These are phyloP conservation scores for Lachancea mirantina DNA, from an alignment of 805 yeast genomes.

Conservation along the genomic window DNA sequence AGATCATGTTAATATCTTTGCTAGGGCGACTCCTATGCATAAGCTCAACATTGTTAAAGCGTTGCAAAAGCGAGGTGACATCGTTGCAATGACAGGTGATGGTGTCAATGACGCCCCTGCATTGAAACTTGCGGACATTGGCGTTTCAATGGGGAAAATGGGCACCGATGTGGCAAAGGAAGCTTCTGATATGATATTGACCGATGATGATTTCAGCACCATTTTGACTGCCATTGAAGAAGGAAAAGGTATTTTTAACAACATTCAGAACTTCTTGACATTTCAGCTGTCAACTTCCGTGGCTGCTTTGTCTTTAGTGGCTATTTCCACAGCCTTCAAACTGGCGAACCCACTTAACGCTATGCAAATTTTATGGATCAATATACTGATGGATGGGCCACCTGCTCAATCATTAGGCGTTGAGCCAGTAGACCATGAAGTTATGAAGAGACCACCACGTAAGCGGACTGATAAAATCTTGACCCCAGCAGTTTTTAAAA, in stretches of 20 bases:
- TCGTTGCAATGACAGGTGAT: constrained; percentile 99
- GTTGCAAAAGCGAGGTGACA: constrained; percentile 81
- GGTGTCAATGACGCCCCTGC: constrained; percentile 99
- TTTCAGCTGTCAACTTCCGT: constrained; percentile 94
- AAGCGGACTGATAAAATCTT: constrained; percentile 77
- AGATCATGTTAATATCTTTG: constrained; percentile 79
- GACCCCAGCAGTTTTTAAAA: constrained; percentile 57
- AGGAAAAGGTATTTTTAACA: constrained; percentile 94
- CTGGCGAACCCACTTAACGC: constrained; percentile 94
- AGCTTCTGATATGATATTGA: constrained; percentile 95
- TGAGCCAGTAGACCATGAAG: constrained; percentile 93
- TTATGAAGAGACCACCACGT: constrained; percentile 95
- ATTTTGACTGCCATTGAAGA: constrained; percentile 91
- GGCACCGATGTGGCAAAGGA: constrained; percentile 99
- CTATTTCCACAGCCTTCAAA: constrained; percentile 77
- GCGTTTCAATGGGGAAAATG: constrained; percentile 86
- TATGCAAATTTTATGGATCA: constrained; percentile 97
- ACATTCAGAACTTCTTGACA: constrained; percentile 89
- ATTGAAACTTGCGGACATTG: constrained; percentile 88
- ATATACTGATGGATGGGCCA: constrained; percentile 97
- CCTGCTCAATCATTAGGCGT: constrained; percentile 98
- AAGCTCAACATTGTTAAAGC: constrained; percentile 87
- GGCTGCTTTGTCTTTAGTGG: constrained; percentile 87
- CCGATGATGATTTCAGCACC: constrained; percentile 94
- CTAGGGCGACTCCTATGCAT: constrained; percentile 93